phyloP scores from a whole-genome alignment of 306 rosid genomes.

The Acacia crassicarpa region DNA sequence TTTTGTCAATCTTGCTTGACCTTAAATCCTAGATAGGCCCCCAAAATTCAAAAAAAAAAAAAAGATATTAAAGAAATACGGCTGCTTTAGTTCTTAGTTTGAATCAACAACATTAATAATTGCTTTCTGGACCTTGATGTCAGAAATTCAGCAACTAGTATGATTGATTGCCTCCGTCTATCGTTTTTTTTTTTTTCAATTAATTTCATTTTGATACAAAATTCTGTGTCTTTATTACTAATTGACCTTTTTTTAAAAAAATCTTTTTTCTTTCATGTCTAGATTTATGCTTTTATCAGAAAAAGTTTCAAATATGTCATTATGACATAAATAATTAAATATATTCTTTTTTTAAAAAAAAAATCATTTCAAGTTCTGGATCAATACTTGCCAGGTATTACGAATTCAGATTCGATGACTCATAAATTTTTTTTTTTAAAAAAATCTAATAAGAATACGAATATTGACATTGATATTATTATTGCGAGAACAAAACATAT shows the following conservation, averaged over 20 bases:
- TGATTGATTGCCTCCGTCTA: background rate
- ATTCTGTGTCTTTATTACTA: background rate
- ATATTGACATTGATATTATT: background rate
- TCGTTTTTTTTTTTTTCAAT: background rate
- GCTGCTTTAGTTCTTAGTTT: background rate
- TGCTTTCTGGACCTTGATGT: background rate
- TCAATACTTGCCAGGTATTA: background rate
- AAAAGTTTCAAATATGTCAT: background rate
- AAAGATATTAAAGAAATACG: background rate
- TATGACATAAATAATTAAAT: background rate
- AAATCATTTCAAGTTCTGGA: background rate
- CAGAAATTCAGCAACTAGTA: background rate
- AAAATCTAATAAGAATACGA: background rate
- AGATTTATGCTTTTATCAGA: background rate
- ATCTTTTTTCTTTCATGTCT: background rate
- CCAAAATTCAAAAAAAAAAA: background rate
- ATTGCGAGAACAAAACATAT: background rate
- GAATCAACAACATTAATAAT: background rate
- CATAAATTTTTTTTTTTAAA: background rate
- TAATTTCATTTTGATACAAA: background rate
- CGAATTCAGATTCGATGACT: background rate
- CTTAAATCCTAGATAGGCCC: slow-evolving; percentile 3
- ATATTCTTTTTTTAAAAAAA: background rate
- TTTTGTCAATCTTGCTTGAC: slow-evolving; percentile 37
- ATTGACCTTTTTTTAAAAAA: background rate